Conservation (phyloP, 2,329 filamentous ascomycete species). For the Sclerotinia borealis region DNA sequence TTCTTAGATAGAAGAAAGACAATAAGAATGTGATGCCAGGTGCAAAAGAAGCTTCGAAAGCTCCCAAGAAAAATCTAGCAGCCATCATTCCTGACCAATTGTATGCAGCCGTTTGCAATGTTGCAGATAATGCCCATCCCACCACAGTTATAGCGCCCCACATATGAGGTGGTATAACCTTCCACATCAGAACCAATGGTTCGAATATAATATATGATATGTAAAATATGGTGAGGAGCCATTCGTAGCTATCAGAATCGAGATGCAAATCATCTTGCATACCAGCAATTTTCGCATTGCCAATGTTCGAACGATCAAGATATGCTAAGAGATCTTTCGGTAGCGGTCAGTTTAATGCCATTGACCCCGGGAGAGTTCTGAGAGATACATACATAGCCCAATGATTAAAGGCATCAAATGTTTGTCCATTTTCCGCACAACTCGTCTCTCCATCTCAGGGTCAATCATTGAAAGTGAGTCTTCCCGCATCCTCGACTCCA, state of each 20-base stretch:
- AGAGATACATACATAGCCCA: slow-evolving; percentile 15
- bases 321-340: slow-evolving; percentile 40
- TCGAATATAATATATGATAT: slow-evolving; percentile 38
- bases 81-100: slow-evolving; percentile 33
- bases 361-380: neutral
- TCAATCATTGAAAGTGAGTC: neutral
- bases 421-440: slow-evolving; percentile 54
- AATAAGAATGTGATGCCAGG: slow-evolving; percentile 39
- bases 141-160: slow-evolving; percentile 33
- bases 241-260: slow-evolving; percentile 36
- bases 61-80: slow-evolving; percentile 35
- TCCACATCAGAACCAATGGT: slow-evolving; percentile 36
- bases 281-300: slow-evolving; percentile 49
- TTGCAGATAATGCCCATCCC: slow-evolving; percentile 33
- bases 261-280: slow-evolving; percentile 47
- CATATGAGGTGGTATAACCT: slow-evolving; percentile 35
- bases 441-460: slow-evolving; percentile 37
- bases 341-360: neutral
- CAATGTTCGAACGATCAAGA: slow-evolving; percentile 46
- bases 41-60: slow-evolving; percentile 34
- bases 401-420: slow-evolving; percentile 41
- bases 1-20: slow-evolving; percentile 42
- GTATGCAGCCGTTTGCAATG: slow-evolving; percentile 41
- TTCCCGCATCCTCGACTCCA: neutral
- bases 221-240: slow-evolving; percentile 37